Evolutionary conservation across 768 basidiomycete genomes (phyloP), one percentile per base, ranked within the genome.

Genomic region (Collybiopsis luxurians): DNA sequence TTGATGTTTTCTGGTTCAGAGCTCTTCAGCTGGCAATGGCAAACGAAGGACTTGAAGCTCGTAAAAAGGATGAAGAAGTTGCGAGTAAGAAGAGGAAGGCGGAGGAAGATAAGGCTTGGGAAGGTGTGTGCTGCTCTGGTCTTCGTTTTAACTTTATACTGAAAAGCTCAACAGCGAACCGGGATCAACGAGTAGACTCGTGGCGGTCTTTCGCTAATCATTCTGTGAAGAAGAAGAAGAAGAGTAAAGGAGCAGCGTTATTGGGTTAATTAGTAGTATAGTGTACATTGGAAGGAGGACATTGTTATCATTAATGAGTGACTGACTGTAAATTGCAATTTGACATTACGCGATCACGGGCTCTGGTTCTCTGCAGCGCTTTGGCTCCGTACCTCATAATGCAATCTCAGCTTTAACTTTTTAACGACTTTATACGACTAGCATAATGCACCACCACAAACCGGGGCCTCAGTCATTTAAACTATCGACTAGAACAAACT

Each of bases 31-130:
- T 93, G 85, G 92, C 92, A 67, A 71, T 95, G 55, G 92, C 92
- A 7, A 95, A 95, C 63, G 92, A 95, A 69, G 93, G 93, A 2
- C 75, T 95, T 4, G 94, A 96, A 67, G 95, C 95, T n/a, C 81
- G 87, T 64, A 91, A 89, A 78, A 94, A 92, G 67, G 94, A 97
- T 52, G 92, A 93, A 56, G 95, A 95, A 62, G 79, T 89, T 11
- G 72, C 78, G 23, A 65, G 83, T 34, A 85, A 72, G 74, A 96
- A 96, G 70, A 81, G 94, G 53, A 96, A 96, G 72, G 88, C 80
- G 1, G 92, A 95, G 63, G 91, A 95, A 5, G 92, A 95, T 63
- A 89, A 86, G 63, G 74, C 70, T 24, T 97, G 94, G 94, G 94
- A 96, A 78, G 92, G 93, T 93, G 26, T 56, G 24, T 47, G 30